Percentiles rank a stretch among this genome's conserved stretches.
Evolutionary conservation across 2,329 filamentous ascomycete genomes (phyloP).

Genomic region (Penicillium sp.): DNA sequence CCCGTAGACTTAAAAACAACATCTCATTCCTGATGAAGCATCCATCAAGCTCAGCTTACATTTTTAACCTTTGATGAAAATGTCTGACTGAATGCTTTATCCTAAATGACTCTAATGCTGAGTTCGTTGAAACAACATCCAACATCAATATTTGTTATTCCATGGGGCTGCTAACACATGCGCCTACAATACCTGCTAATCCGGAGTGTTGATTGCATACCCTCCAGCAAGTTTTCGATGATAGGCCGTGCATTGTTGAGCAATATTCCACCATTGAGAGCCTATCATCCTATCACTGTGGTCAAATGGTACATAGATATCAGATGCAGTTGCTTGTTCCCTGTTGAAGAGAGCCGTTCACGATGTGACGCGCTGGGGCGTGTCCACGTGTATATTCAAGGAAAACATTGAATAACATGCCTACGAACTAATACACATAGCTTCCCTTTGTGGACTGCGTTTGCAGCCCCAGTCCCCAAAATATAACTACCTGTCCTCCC

Average conservation of each 20-base stretch:
- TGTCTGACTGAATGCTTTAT: background rate
- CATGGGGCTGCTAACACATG: background rate
- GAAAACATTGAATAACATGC: background rate
- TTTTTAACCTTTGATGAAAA: background rate
- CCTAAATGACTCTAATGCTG: background rate
- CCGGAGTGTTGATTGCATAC: background rate
- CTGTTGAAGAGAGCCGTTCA: background rate
- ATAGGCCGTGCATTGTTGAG: background rate
- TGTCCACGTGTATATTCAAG: background rate
- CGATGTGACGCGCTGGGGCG: background rate
- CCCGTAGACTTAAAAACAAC: background rate
- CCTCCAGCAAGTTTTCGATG: too few species aligned
- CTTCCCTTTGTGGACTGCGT: background rate
- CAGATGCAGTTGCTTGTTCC: background rate
- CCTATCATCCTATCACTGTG: background rate
- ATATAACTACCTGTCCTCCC: background rate
- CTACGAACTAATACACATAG: background rate
- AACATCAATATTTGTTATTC: background rate
- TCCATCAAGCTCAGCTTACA: background rate
- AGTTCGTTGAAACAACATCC: background rate
- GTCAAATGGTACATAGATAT: background rate
- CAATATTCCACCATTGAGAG: background rate
- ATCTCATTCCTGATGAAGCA: background rate
- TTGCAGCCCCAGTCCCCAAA: background rate
- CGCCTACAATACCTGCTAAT: background rate